Percentiles rank a stretch among this genome's conserved stretches.
Evolutionary conservation across 441 rosid species (phyloP).

Genomic region (Dalechampia spathulata): DNA sequence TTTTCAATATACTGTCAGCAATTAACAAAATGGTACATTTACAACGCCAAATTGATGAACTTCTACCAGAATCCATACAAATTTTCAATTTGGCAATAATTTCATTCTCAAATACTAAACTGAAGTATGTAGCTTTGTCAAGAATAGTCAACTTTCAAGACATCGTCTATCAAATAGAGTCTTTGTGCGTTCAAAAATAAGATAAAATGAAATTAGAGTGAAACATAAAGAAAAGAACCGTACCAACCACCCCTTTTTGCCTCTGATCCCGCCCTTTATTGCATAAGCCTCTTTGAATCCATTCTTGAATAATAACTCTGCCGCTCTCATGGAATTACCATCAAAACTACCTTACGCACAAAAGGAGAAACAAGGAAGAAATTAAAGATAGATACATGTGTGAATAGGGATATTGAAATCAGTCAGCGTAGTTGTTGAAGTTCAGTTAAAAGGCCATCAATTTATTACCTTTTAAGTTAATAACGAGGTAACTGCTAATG

Average conservation of each 20-base stretch:
- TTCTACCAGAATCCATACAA: neutral
- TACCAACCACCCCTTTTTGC: conserved; percentile 37
- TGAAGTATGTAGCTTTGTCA: neutral
- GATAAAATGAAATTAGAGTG: neutral
- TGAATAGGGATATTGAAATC: neutral
- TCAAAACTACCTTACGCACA: conserved; percentile 32
- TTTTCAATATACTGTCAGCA: neutral
- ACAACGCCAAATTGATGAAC: neutral
- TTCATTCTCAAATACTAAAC: neutral
- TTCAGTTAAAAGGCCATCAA: neutral
- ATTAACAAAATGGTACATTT: neutral
- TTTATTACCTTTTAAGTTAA: neutral
- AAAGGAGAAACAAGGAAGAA: conserved; percentile 8
- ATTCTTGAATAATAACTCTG: conserved; percentile 35
- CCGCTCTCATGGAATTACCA: conserved; percentile 25
- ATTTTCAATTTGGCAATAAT: neutral
- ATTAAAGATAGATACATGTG: conserved; percentile 6
- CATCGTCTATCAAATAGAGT: too few species aligned
- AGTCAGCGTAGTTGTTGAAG: neutral
- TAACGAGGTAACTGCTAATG: neutral
- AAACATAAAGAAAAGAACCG: conserved; percentile 2
- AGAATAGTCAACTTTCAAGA: neutral
- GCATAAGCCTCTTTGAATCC: conserved; percentile 85
- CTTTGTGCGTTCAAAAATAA: neutral
- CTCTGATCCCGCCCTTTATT: conserved; percentile 69